A percentile compares a stretch with the other conserved stretches of the same genome.
phyloP scores from a whole-genome alignment of 805 yeast genomes.

The Dipodascus geniculatus region DNA sequence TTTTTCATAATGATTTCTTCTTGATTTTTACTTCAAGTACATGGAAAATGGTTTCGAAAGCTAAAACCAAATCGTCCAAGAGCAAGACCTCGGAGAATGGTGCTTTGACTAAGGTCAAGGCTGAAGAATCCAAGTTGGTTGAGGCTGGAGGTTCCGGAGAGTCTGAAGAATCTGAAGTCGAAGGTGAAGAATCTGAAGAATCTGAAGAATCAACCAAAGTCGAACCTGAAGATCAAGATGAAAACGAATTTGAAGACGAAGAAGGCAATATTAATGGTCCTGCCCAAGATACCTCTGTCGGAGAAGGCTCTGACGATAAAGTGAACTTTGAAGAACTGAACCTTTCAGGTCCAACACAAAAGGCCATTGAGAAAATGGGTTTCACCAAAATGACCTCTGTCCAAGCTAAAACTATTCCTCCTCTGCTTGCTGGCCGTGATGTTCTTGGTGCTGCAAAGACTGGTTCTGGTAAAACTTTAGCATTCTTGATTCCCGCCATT shows the following conservation, averaged over 20 bases:
- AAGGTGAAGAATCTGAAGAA: conserved; percentile 17
- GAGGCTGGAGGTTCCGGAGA: conserved; percentile 8
- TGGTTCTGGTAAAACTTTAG: conserved; percentile 96
- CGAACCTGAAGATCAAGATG: conserved; percentile 14
- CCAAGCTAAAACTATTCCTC: conserved; percentile 93
- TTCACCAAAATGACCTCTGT: conserved; percentile 87
- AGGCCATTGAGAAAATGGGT: conserved; percentile 81
- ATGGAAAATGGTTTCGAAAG: background rate
- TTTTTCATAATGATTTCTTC: background rate
- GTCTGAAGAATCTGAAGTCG: conserved; percentile 14
- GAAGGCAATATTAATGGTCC: conserved; percentile 19
- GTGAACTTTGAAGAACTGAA: conserved; percentile 39
- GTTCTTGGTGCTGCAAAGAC: conserved; percentile 99
- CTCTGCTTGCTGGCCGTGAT: conserved; percentile 90
- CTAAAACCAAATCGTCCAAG: conserved; percentile 3
- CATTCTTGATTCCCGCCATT: conserved; percentile 90
- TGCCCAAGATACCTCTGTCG: conserved; percentile 9
- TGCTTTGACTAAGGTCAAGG: background rate
- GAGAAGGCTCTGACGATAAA: conserved; percentile 18
- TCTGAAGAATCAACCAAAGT: conserved; percentile 17
- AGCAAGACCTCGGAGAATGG: conserved; percentile 1
- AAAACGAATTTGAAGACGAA: conserved; percentile 18
- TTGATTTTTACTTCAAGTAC: background rate
- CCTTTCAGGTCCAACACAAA: conserved; percentile 69
- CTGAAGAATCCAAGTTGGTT: conserved; percentile 2